Base-by-base conservation (phyloP, 352 stramenopile genomes). In the Globisporangium abappressorium region DNA sequence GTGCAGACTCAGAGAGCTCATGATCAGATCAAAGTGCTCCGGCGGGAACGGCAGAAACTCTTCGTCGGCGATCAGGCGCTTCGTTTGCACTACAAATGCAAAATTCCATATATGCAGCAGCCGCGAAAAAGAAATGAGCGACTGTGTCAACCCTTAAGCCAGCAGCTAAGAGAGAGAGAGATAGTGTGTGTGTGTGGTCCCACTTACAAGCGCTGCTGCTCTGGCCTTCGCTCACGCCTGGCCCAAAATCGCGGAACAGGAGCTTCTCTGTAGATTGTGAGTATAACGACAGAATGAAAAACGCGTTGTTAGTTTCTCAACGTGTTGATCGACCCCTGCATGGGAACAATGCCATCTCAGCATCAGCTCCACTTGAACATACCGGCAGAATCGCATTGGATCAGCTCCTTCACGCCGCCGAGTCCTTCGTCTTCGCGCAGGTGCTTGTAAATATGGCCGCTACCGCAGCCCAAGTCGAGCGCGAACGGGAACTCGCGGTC, bases 21-120 rank as follows among this genome's bases (percentile, higher is more conserved):
- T 86, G 18, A 99, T 93, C n/a, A 99, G 70, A 76, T 99, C 97
- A 73, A 99, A 99, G 56, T 98, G 97, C 24, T 86, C 80, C n/a
- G 89, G 87, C 2, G 92, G 88, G 79, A 99, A 99, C 6, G 96
- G 95, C 28, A 99, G 78, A 61, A 92, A 95, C 64, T 97, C 95
- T 72, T 98, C 94, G 74, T 99, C 94, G 36, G 85, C 89, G 22
- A 85, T 74, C 57, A 97, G 34, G 30, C 93, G 81, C 71, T 84
- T 78, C 28, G 85, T 96, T 55, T 80, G 38, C 69, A 94, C 86
- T 95, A 55, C 26, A 67, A 26, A 26, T 47, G 24, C 33, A 65
- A 47, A 41, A 49, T 30, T 69, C 26, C 33, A 73, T 30, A 30
- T 68, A 67, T 9, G 51, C 64, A 12, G 53, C 34, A 11, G 43